Conservation (phyloP, 768 basidiomycete species). For the Hortiboletus flavorubellus region DNA sequence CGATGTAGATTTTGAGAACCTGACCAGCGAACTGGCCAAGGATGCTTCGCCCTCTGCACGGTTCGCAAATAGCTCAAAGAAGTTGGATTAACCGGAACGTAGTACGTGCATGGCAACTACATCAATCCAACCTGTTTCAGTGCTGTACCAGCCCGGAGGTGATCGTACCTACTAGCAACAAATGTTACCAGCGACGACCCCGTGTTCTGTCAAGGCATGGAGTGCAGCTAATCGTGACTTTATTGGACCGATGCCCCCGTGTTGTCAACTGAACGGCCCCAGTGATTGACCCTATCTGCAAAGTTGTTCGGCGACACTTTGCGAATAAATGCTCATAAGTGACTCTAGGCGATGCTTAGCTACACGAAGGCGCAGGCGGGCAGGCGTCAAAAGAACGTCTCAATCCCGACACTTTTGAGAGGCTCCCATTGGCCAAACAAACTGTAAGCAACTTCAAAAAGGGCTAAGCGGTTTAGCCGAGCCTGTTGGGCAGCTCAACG, state of each 20-base stretch:
- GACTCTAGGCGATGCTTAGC: no score
- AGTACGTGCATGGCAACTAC: not conserved
- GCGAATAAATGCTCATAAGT: not conserved
- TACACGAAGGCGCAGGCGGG: no score
- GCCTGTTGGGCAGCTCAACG: no score
- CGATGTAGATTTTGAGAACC: conserved; percentile 29
- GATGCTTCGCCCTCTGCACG: conserved; percentile 20
- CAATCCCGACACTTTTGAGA: no score
- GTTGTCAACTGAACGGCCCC: not conserved
- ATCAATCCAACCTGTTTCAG: not conserved
- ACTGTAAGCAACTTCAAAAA: no score
- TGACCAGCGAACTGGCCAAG: conserved; percentile 23
- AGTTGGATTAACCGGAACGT: conserved; percentile 21
- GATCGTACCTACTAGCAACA: not conserved
- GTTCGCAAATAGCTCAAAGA: conserved; percentile 27
- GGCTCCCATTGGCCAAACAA: no score
- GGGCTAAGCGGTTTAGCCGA: no score
- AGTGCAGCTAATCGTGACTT: not conserved
- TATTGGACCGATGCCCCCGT: not conserved
- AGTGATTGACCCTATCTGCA: no score
- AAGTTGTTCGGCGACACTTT: no score
- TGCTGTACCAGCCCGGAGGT: not conserved
- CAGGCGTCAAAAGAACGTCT: no score
- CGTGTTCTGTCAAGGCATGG: not conserved
- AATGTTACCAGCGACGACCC: not conserved